A percentile compares a stretch with the other conserved stretches of the same genome.
Conservation (phyloP, 2,329 filamentous ascomycete genomes). For the Fusarium heterosporum region DNA sequence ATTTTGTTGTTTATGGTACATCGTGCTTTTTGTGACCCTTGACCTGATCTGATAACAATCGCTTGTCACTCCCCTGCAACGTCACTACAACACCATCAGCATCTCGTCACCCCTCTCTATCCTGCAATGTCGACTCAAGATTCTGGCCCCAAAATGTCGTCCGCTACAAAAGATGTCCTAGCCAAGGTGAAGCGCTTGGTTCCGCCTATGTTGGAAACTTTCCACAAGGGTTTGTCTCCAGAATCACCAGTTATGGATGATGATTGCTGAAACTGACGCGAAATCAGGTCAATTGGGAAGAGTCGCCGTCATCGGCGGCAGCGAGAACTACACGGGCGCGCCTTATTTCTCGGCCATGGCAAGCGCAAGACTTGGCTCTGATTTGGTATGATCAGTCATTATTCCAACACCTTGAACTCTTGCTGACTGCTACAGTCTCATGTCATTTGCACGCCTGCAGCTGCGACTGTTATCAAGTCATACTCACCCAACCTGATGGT, state of each 20-base stretch:
- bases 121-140: conserved; percentile 42
- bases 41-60: neutral
- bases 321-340: conserved; percentile 95
- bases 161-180: conserved; percentile 79
- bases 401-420: neutral
- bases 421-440: conserved; percentile 71
- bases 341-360: conserved; percentile 99
- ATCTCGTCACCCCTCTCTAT: conserved; percentile 9
- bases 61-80: conserved; percentile 6
- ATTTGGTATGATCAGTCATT: conserved; percentile 72
- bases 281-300: conserved; percentile 85
- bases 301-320: conserved; percentile 93
- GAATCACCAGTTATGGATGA: neutral
- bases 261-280: conserved; percentile 18
- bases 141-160: conserved; percentile 66
- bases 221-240: conserved; percentile 83
- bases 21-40: neutral
- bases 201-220: conserved; percentile 92
- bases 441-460: conserved; percentile 93
- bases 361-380: conserved; percentile 87
- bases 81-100: conserved; percentile 1
- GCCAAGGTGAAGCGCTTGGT: conserved; percentile 88
- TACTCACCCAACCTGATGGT: conserved; percentile 99
- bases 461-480: conserved; percentile 91
- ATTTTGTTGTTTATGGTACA: neutral